Evolutionary conservation across 371 early-diverging fungal species (phyloP), one percentile per base, ranked within the genome.

Genomic region (Syncephalastrum contaminatum): DNA sequence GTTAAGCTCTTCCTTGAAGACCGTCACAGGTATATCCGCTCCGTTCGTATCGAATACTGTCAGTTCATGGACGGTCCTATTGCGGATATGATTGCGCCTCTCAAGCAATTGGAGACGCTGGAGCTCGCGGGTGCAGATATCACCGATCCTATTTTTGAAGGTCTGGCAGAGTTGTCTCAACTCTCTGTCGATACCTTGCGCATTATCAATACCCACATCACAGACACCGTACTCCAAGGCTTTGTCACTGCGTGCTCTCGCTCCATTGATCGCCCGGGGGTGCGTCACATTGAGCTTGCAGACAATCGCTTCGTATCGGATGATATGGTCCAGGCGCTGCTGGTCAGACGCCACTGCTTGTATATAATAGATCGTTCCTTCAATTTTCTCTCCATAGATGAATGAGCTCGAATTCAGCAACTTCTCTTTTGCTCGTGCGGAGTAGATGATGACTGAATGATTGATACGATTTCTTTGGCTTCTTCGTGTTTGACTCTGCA

Each of bases 191-290:
- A 58, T 10, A 39, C 52, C 24, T 58, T 58, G 13, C 45, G 47
- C 15, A 16, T 58, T 18, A 5, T 16, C 24, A 18, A 58, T 52
- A 58, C 58, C 58, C 58, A 46, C 12, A 46, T 58, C 52, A 51
- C 52, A 10, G 47, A 45, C 20, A 4, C 41, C 15, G 24, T 47
- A 0, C 12, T 58, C 10, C 24, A 42, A n/a, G 20, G 39, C 16
- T 58, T 58, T 3, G 16, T 47, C 40, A 52, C 58, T 0, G 36
- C 36, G 10, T 10, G 36, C 36, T 30, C 36, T 30, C 36, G 36
- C 36, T 30, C 36, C 36, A 30, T 30, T 43, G 58, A 47, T 42
- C 58, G 46, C 45, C 52, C 52, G 4, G 44, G 44, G 6, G 51
- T 51, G 7, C 58, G 39, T 40, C 52, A 51, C 44, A 24, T 58